These are phyloP conservation scores for Aspergillus viridinutans DNA, from an alignment of 2,329 filamentous ascomycete species.

Conservation along the genomic window DNA sequence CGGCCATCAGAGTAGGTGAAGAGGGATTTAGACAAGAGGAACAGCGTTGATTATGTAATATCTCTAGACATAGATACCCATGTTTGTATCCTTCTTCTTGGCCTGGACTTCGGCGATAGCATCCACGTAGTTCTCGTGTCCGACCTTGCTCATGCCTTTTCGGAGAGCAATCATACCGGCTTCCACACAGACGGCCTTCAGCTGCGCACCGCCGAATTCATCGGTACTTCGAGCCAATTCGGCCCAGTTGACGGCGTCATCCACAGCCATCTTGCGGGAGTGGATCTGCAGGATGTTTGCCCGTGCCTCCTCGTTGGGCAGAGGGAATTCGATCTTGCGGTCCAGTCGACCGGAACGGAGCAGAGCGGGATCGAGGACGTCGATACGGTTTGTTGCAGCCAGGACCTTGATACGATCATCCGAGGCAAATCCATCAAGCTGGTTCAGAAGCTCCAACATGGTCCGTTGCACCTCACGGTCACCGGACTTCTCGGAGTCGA, in stretches of 20 bases:
- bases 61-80: conserved; percentile 42
- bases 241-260: conserved; percentile 89
- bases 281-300: conserved; percentile 98
- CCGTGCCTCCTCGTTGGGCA: conserved; percentile 95
- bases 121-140: conserved; percentile 97
- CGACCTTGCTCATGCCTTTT: conserved; percentile 92
- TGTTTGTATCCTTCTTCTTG: conserved; percentile 80
- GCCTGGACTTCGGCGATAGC: conserved; percentile 86
- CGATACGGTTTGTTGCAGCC: conserved; percentile 89
- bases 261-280: conserved; percentile 96
- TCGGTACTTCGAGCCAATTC: conserved; percentile 95
- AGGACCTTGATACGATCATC: conserved; percentile 96
- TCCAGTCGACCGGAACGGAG: conserved; percentile 89
- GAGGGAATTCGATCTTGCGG: conserved; percentile 95
- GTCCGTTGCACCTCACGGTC: conserved; percentile 97
- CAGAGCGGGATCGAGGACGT: conserved; percentile 87
- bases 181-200: conserved; percentile 98
- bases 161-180: conserved; percentile 98
- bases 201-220: conserved; percentile 94
- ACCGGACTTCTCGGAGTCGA: conserved; percentile 96
- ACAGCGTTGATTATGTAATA: conserved; percentile 2
- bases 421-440: conserved; percentile 95
- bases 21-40: neutral
- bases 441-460: conserved; percentile 97
- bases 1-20: neutral